A percentile compares a stretch with the other conserved stretches of the same genome.
Evolutionary conservation across 2,329 filamentous ascomycete species (phyloP).

Genomic region (Fonsecaea nubica): DNA sequence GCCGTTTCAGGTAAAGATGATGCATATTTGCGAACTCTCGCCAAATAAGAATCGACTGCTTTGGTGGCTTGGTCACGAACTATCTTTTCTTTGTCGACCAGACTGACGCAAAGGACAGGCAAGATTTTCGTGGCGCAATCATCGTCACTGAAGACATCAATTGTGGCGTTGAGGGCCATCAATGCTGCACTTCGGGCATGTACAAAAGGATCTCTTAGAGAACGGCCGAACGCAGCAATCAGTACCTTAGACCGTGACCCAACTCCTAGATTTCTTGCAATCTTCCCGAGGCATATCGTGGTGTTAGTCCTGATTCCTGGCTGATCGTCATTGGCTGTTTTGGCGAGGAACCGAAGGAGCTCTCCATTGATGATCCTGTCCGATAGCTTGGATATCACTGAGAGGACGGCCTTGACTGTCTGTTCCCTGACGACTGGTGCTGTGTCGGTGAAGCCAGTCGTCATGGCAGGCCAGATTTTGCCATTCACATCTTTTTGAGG

Average conservation of each 20-base stretch:
- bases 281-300: constrained; percentile 95
- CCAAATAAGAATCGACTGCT: constrained; percentile 83
- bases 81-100: constrained; percentile 95
- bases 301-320: constrained; percentile 97
- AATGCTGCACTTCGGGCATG: constrained; percentile 90
- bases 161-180: constrained; percentile 82
- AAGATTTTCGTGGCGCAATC: constrained; percentile 85
- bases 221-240: constrained; percentile 87
- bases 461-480: constrained; percentile 95
- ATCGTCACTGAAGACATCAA: constrained; percentile 85
- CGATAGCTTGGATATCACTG: constrained; percentile 85
- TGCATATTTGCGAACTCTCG: constrained; percentile 79
- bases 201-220: constrained; percentile 90
- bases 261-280: constrained; percentile 83
- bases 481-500: constrained; percentile 90
- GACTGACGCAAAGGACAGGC: constrained; percentile 79
- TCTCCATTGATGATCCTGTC: constrained; percentile 95
- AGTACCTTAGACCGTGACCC: constrained; percentile 84
- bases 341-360: constrained; percentile 85
- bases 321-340: constrained; percentile 96
- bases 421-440: constrained; percentile 93
- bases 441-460: constrained; percentile 89
- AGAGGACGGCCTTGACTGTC: constrained; percentile 90
- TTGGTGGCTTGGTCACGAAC: constrained; percentile 91
- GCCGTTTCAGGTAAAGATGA: constrained; percentile 79